Evolutionary conservation across 2,329 filamentous ascomycete species (phyloP).

Genomic region (Exophiala sp.): DNA sequence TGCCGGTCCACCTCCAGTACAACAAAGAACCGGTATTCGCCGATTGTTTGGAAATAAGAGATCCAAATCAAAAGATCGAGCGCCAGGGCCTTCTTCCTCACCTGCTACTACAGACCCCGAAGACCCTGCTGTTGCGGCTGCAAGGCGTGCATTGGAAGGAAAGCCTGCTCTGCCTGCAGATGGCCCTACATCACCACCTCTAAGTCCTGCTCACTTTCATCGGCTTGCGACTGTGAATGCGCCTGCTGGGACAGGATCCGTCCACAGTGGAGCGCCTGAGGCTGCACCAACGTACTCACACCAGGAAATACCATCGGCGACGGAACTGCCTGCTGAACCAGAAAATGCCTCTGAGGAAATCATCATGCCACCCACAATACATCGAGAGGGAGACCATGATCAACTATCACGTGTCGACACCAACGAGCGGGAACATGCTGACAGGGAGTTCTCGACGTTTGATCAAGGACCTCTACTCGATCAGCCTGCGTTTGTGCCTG

Average conservation of each 20-base stretch:
- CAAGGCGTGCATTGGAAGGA: slow-evolving; percentile 28
- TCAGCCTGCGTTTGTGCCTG: slow-evolving; percentile 74
- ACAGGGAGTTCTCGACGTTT: slow-evolving; percentile 58
- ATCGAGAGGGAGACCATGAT: slow-evolving; percentile 50
- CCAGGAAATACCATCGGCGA: slow-evolving; percentile 26
- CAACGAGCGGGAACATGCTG: slow-evolving; percentile 41
- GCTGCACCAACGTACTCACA: slow-evolving; percentile 10
- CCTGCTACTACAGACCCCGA: slow-evolving; percentile 5
- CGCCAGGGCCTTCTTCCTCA: slow-evolving; percentile 10
- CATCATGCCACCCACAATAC: slow-evolving; percentile 35
- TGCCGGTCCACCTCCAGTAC: slow-evolving; percentile 20
- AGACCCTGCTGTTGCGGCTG: slow-evolving; percentile 26
- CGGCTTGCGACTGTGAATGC: slow-evolving; percentile 12
- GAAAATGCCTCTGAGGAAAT: slow-evolving; percentile 32
- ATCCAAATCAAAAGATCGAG: slow-evolving; percentile 15
- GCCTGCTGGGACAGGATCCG: background rate
- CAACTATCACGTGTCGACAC: slow-evolving; percentile 56
- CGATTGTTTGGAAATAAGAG: slow-evolving; percentile 26
- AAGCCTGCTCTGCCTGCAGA: slow-evolving; percentile 22
- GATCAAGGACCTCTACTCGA: slow-evolving; percentile 84
- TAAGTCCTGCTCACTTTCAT: slow-evolving; percentile 26
- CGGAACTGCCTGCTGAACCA: slow-evolving; percentile 30
- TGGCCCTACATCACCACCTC: slow-evolving; percentile 22
- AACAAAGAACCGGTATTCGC: slow-evolving; percentile 25
- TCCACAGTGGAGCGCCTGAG: slow-evolving; percentile 3